A percentile compares a stretch with the other conserved stretches of the same genome.
Evolutionary conservation across 2,329 filamentous ascomycete genomes (phyloP).

Genomic region (Chaetomium sp.): DNA sequence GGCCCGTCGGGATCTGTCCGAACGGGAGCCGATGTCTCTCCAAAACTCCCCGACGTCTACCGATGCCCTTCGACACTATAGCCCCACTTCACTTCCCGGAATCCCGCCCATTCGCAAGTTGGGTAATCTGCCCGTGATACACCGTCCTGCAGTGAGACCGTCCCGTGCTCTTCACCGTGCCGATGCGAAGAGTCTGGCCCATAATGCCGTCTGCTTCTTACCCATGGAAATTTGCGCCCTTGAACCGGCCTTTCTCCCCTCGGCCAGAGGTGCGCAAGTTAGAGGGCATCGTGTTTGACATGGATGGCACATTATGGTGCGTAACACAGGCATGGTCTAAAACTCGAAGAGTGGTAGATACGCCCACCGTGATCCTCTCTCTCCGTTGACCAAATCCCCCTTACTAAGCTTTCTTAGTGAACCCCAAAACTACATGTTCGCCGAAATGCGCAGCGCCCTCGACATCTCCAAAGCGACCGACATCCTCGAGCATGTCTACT

Average conservation of each 20-base stretch:
- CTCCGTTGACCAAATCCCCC: background rate
- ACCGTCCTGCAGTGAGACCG: background rate
- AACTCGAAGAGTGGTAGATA: no score
- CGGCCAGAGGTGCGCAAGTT: constrained; percentile 39
- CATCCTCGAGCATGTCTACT: constrained; percentile 83
- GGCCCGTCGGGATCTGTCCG: no score
- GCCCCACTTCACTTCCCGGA: no score
- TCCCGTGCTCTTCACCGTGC: background rate
- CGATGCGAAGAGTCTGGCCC: constrained; percentile 31
- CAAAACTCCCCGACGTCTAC: no score
- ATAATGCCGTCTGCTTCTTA: constrained; percentile 35
- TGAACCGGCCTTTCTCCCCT: constrained; percentile 34
- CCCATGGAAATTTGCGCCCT: constrained; percentile 46
- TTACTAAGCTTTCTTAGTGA: constrained; percentile 46
- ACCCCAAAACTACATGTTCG: constrained; percentile 95
- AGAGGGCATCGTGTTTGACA: constrained; percentile 73
- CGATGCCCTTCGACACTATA: no score
- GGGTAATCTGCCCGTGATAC: no score
- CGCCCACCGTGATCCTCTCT: background rate
- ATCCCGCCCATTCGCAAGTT: no score
- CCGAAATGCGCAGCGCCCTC: constrained; percentile 71
- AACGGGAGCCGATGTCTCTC: no score
- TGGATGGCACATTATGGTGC: constrained; percentile 90
- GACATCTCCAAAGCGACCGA: constrained; percentile 66
- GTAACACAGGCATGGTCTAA: constrained; percentile 26